Base-by-base conservation (phyloP, 345 rosid species). In the Erysimum cheiranthoides region DNA sequence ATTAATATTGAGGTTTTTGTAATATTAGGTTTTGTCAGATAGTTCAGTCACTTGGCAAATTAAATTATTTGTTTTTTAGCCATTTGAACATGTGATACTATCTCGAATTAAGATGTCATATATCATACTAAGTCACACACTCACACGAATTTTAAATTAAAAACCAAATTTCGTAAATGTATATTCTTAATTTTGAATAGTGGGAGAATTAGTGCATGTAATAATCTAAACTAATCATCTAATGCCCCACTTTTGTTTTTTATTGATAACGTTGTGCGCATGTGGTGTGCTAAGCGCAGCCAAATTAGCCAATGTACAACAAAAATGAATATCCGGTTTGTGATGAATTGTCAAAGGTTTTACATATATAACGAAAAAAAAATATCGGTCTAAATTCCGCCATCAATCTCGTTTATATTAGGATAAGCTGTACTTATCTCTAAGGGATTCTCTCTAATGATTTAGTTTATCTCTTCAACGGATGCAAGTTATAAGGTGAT, bases 41-140 rank as follows among this genome's bases (percentile, higher is more conserved):
- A 71, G 73, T 50, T 71, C 39, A 71, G 57, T 71, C 77, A 71
- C 81, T 78, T 52, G 50, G 31, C 6, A 25, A 43, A 14, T 3
- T 36, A 30, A 51, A 39, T 25, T 46, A 38, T 21, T 70, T 45
- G 36, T 58, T 69, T 63, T 63, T 36, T 21, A 30, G 17, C 38
- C 42, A 50, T 38, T 57, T 58, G n/a, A 64, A 6, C 77, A 77
- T 77, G 80, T 77, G 73, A 47, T 10, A 18, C 43, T 0, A 32
- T 70, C 42, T 75, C 8, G 8, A 42, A 12, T 52, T 43, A 52
- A 32, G 25, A 52, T 61, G 73, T 30, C 70, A 43, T 34, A 61
- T 57, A 58, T 38, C 58, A 25, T 10, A 53, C 42, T n/a, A 60
- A 12, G 36, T 58, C 68, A 66, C 11, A 16, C 12, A 42, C 53